Conservation (phyloP, 2,329 filamentous ascomycete species). For the Diaporthe citriasiana region DNA sequence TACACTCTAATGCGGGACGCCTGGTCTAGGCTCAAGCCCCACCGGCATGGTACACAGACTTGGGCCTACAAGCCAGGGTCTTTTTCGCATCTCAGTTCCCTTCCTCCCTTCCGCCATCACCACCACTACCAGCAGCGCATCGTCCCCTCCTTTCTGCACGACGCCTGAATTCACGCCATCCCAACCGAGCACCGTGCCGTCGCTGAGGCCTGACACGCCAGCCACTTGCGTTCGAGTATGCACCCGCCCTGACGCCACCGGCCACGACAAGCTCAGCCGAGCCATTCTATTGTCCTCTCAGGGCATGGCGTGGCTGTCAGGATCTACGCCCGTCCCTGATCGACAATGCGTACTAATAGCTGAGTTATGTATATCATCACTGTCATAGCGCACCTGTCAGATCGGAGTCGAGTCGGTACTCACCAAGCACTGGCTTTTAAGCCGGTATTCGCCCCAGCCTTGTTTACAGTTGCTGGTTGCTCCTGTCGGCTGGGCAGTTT, state of each 20-base stretch:
- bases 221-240: background rate
- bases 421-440: background rate
- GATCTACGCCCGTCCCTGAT: slow-evolving; percentile 17
- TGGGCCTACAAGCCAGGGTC: background rate
- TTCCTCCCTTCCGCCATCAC: background rate
- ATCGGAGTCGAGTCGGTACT: background rate
- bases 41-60: background rate
- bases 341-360: background rate
- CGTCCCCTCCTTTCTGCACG: background rate
- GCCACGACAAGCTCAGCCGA: background rate
- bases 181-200: background rate
- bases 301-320: slow-evolving; percentile 15
- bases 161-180: slow-evolving; percentile 15
- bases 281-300: background rate
- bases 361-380: background rate
- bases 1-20: background rate
- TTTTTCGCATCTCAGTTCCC: background rate
- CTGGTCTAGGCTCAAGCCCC: background rate
- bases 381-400: background rate
- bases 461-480: background rate
- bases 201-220: background rate
- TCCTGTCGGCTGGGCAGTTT: background rate
- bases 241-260: background rate
- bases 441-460: background rate
- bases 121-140: background rate